Evolutionary conservation across 2,329 filamentous ascomycete species (phyloP).

Genomic region (Pseudocercospora crystallina): DNA sequence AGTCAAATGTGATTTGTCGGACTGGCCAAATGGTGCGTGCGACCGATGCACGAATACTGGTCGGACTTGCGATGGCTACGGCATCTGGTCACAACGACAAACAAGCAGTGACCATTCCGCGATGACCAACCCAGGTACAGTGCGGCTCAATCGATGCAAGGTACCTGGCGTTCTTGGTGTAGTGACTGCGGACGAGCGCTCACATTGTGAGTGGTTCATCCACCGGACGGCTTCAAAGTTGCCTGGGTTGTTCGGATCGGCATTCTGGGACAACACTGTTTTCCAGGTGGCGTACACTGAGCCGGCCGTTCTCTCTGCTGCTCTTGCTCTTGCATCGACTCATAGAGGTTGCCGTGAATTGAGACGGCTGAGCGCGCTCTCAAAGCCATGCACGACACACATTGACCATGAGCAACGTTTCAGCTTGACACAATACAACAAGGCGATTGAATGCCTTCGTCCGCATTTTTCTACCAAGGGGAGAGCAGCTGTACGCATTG

Average conservation of each 20-base stretch:
- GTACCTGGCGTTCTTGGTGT: no score
- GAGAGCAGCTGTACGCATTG: neutral
- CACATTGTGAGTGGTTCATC: neutral
- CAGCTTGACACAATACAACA: neutral
- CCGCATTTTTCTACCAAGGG: no score
- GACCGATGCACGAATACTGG: neutral
- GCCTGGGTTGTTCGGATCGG: neutral
- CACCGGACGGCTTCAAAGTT: neutral
- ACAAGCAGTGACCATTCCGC: no score
- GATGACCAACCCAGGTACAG: no score
- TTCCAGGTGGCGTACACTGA: neutral
- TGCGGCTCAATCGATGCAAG: no score
- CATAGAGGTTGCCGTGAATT: no score
- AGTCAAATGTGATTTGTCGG: neutral
- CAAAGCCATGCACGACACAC: no score
- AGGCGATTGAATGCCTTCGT: neutral
- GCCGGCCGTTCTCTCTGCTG: neutral
- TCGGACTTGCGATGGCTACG: conserved; percentile 1
- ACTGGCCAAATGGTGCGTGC: neutral
- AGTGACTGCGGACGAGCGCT: neutral
- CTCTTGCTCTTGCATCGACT: neutral
- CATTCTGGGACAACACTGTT: neutral
- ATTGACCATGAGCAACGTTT: no score
- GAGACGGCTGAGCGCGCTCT: no score
- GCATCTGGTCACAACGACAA: neutral